phyloP scores from a whole-genome alignment of 768 basidiomycete genomes.

The Tubosaeta sp. region DNA sequence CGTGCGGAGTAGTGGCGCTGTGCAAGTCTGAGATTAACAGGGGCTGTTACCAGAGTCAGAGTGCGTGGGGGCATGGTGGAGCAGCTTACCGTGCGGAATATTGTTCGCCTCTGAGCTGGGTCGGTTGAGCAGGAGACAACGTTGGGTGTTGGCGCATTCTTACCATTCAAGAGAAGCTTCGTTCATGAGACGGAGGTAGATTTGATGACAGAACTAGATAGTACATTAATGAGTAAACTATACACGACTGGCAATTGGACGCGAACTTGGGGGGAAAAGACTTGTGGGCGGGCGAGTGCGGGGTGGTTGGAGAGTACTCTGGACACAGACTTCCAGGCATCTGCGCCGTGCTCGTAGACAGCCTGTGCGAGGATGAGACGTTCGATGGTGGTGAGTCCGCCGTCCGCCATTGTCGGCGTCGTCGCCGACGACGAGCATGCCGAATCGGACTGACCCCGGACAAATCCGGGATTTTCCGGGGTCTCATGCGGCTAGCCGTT shows the following conservation, averaged over 20 bases:
- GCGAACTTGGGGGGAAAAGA: conserved; percentile 67
- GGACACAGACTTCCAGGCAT: conserved; percentile 65
- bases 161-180: conserved; percentile 64
- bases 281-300: conserved; percentile 56
- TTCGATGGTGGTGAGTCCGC: conserved; percentile 46
- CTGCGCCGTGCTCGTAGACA: conserved; percentile 74
- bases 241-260: conserved; percentile 3
- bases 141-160: conserved; percentile 20
- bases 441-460: background rate
- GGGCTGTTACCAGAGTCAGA: conserved; percentile 41
- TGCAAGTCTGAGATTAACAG: conserved; percentile 63
- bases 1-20: conserved; percentile 70
- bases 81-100: conserved; percentile 47
- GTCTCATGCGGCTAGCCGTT: conserved; percentile 8
- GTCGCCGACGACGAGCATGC: conserved; percentile 1
- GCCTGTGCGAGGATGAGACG: conserved; percentile 82
- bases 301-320: conserved; percentile 68
- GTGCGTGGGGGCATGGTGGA: background rate
- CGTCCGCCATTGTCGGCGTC: conserved; percentile 14
- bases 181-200: conserved; percentile 66
- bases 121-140: conserved; percentile 6
- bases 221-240: conserved; percentile 18
- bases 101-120: conserved; percentile 47
- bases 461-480: conserved; percentile 22
- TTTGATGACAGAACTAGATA: conserved; percentile 58